Conservation (phyloP, 148 eudicot species). For the Euryodendron excelsum region DNA sequence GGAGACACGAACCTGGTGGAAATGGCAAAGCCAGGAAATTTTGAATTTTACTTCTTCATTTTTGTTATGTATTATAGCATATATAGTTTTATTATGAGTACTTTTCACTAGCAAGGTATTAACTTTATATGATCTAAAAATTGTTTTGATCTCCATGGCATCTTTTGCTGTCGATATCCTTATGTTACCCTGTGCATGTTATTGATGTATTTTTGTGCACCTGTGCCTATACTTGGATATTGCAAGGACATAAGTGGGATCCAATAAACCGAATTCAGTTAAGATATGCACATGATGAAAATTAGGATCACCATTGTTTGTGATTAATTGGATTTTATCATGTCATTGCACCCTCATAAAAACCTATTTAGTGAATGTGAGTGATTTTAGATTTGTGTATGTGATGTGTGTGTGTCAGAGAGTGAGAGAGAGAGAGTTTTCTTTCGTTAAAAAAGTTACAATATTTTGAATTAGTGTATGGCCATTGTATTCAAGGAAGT, state of each 20-base stretch:
- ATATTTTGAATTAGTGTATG: neutral
- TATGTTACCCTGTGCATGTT: neutral
- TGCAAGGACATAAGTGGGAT: conserved; percentile 1
- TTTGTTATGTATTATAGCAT: neutral
- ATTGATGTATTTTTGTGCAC: neutral
- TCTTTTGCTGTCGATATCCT: neutral
- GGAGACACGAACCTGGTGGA: too few relatives aligned
- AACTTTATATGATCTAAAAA: neutral
- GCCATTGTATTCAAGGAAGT: neutral
- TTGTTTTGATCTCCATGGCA: neutral
- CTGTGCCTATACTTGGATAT: neutral
- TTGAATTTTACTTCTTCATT: conserved; percentile 2
- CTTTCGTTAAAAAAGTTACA: neutral
- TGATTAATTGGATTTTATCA: neutral
- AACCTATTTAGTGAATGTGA: neutral
- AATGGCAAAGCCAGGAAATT: too few relatives aligned
- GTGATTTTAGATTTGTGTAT: too few relatives aligned
- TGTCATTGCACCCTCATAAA: neutral
- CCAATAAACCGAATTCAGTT: neutral
- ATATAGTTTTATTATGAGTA: neutral
- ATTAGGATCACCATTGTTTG: neutral
- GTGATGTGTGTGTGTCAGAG: neutral
- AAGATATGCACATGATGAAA: neutral
- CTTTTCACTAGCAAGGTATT: neutral
- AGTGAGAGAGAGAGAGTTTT: neutral